Evolutionary conservation across 768 basidiomycete species (phyloP), one percentile per base, ranked within the genome.

Genomic region (Phylloporus sp.): DNA sequence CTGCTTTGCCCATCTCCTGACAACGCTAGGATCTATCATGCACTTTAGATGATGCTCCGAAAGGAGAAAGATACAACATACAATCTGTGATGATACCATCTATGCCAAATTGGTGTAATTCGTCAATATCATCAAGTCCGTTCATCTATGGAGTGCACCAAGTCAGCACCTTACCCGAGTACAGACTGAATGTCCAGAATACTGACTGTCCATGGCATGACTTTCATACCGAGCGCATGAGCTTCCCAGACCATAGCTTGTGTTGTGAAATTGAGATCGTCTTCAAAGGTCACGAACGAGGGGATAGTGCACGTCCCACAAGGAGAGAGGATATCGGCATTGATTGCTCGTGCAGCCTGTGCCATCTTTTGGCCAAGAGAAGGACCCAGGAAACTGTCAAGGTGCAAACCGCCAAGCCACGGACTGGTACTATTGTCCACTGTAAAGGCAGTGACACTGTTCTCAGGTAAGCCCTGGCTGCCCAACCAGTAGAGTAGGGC

Each of bases 71-170:
- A 40, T 12, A 31, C 20, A 12, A 53, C 74, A 13, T 53, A 77
- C 76, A 88, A 62, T 91, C 88, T 5, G 87, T 82, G 59, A 91
- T 91, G 50, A 91, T 79, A 0, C 88, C 89, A 64, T 91, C 88
- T 0, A 81, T 82, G 4, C 80, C 80, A 72, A 76, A 78, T 15
- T 74, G 73, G 29, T 84, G 49, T 36, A 91, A 62, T 55, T 82
- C 74, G n/a, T 86, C 80, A 3, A 79, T 77, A 32, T 81, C 71
- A 58, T 79, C 82, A 50, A 86, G 69, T 18, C 74, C 70, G 62
- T 90, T 81, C 52, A 85, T 76, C 85, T 88, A 7, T 53, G 27
- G 39, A 32, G 13, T 20, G 13, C 16, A 38, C 15, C 41, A 11
- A 18, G n/a, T 58, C 45, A 56, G 40, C 9, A 35, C 39, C 18